Base-by-base conservation (phyloP, 306 rosid genomes). In the Urtica urens region DNA sequence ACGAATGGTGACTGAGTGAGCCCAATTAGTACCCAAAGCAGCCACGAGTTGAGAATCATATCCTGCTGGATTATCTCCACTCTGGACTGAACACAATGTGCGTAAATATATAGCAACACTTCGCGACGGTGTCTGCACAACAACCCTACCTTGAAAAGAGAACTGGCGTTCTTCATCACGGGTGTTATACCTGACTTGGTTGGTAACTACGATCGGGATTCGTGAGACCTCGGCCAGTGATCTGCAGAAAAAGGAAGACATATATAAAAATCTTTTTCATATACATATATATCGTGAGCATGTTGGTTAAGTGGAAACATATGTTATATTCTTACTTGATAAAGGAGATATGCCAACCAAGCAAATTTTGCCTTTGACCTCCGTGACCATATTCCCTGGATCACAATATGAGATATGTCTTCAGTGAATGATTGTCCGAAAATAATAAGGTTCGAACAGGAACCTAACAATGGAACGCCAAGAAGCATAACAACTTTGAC, bases 1-100 rank as follows among this genome's bases (percentile, higher is more conserved):
- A 42, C 93, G 95, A 52, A 88, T 74, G 70, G 97, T 83, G 60
- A 78, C 93, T 25, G 97, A 76, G 77, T 83, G 97, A 70, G 97
- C 93, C 95, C 97, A 88, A 38, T 85, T 72, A 72, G 81, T 69
- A 19, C 96, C 96, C 88, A 88, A 68, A 51, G 94, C 96, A 65
- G 95, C 88, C 70, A 88, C 93, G 59, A 88, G 88, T 69, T 76
- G 86, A 76, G 86, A 83, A 47, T 78, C 95, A 54, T 72, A 70
- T 57, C 75, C 59, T 53, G 68, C 49, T 33, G 49, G 60, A 60
- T 48, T 26, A 25, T 68, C 71, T 16, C 54, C 56, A 53, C 65
- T 55, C 51, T 55, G 73, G 27, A 49, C 90, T 78, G 79, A 58
- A 53, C 35, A 52, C 55, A 51, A 48, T 46, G 61, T 51, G 35